Conservation (phyloP, 2,329 filamentous ascomycete genomes). For the Claviceps quebecensis region DNA sequence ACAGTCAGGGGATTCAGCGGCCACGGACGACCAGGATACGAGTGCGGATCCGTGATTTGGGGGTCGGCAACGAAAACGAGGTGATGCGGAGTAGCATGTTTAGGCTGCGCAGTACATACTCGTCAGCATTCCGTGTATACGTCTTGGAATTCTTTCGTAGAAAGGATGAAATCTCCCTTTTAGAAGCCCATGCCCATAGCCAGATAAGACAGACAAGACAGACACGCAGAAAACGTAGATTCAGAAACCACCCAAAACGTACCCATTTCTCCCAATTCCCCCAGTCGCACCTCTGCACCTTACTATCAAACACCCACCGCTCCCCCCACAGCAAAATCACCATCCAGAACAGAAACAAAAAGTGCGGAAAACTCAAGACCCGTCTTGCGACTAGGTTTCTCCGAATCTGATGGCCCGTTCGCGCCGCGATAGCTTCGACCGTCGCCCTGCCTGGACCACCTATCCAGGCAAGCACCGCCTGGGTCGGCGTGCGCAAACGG, state of each 20-base stretch:
- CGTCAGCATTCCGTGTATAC: neutral
- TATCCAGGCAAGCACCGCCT: constrained; percentile 19
- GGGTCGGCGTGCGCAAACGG: constrained; percentile 1
- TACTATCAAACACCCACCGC: constrained; percentile 58
- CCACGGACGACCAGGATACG: constrained; percentile 71
- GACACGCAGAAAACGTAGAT: too few relatives aligned
- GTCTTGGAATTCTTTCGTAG: neutral
- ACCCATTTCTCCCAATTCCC: constrained; percentile 88
- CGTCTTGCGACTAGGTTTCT: constrained; percentile 35
- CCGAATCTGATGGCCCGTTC: constrained; percentile 14
- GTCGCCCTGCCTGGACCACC: constrained; percentile 26
- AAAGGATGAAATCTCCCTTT: neutral
- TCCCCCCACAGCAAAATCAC: constrained; percentile 75
- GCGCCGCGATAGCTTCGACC: constrained; percentile 17
- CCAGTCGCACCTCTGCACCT: constrained; percentile 65
- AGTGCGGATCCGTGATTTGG: constrained; percentile 84
- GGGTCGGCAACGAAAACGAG: constrained; percentile 79
- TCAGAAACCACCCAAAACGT: constrained; percentile 16
- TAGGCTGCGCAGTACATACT: constrained; percentile 40
- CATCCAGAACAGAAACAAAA: constrained; percentile 61
- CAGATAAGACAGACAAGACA: too few relatives aligned
- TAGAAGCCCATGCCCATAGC: neutral
- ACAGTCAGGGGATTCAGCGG: constrained; percentile 39
- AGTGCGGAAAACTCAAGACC: constrained; percentile 49
- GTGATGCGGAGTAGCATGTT: constrained; percentile 65